Conservation (phyloP, 805 yeast species). For the Hanseniaspora meyeri region DNA sequence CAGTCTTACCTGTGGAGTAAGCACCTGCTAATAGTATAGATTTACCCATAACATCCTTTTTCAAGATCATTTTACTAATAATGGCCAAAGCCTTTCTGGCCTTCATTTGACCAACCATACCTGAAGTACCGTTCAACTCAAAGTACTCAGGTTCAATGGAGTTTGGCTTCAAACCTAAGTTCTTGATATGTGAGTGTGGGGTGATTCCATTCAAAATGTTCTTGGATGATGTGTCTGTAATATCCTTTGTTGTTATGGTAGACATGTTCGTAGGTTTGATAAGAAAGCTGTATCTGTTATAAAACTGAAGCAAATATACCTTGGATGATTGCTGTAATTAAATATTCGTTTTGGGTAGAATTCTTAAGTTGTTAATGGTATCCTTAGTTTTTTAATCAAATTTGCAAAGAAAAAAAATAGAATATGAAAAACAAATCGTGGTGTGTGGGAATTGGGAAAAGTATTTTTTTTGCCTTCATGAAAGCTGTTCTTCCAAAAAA, state of each 20-base stretch:
- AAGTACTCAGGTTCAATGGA: slow-evolving; percentile 56
- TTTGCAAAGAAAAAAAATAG: background rate
- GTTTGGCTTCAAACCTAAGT: slow-evolving; percentile 83
- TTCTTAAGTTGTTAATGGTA: too few species aligned
- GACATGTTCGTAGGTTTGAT: background rate
- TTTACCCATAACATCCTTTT: slow-evolving; percentile 91
- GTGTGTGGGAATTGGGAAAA: background rate
- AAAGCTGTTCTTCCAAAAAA: background rate
- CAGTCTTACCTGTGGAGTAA: slow-evolving; percentile 97
- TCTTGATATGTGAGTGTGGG: slow-evolving; percentile 96
- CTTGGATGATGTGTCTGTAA: slow-evolving; percentile 27
- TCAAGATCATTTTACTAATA: slow-evolving; percentile 81
- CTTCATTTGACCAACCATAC: slow-evolving; percentile 93
- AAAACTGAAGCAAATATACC: too few species aligned
- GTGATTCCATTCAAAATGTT: slow-evolving; percentile 73
- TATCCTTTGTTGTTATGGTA: slow-evolving; percentile 7
- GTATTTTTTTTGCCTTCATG: background rate
- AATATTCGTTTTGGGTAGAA: too few species aligned
- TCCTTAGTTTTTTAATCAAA: too few species aligned
- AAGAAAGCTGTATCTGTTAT: too few species aligned
- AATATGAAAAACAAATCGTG: background rate
- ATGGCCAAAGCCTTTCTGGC: slow-evolving; percentile 96
- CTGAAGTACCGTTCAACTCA: slow-evolving; percentile 51
- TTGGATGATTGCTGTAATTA: too few species aligned
- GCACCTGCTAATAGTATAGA: slow-evolving; percentile 96